Conservation (phyloP, 1,284 basidiomycete genomes). For the Rhodotorula sp. region DNA sequence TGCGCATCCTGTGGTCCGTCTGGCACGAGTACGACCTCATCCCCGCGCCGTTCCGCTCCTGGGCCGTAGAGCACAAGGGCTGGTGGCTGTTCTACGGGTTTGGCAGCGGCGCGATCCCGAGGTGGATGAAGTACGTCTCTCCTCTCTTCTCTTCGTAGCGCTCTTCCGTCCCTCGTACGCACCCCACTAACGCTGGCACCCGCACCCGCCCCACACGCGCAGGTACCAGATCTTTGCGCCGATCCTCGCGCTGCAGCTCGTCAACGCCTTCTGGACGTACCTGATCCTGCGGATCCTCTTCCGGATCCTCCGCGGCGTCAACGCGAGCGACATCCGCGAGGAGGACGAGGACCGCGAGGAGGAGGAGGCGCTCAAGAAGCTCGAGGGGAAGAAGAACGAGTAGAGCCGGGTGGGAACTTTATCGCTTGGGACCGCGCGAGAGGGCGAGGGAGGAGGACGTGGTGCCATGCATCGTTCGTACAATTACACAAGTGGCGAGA, state of each 20-base stretch:
- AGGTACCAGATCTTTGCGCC: constrained; percentile 74
- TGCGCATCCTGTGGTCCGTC: constrained; percentile 83
- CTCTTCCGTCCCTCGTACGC: not conserved
- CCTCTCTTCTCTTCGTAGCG: constrained; percentile 23
- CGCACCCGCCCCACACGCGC: not conserved
- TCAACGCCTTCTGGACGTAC: constrained; percentile 69
- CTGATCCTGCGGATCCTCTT: constrained; percentile 42
- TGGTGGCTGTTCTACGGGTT: constrained; percentile 66
- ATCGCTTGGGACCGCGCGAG: not conserved
- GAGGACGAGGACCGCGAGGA: constrained; percentile 45
- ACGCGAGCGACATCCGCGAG: constrained; percentile 41
- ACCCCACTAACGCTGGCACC: not conserved
- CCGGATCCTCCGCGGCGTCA: constrained; percentile 38
- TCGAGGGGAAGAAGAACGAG: constrained; percentile 32
- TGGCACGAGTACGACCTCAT: constrained; percentile 77
- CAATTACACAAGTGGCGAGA: too few relatives aligned
- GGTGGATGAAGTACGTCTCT: constrained; percentile 57
- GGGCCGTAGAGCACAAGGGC: constrained; percentile 7
- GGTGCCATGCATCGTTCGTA: too few relatives aligned
- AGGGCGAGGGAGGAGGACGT: not conserved
- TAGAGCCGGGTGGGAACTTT: not conserved
- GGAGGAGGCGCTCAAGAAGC: not conserved
- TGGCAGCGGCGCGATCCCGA: constrained; percentile 68
- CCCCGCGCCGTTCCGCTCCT: constrained; percentile 52
- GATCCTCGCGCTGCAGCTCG: constrained; percentile 70